These are phyloP conservation scores for Gentiana straminea DNA, from an alignment of 257 asterid genomes.

Conservation along the genomic window DNA sequence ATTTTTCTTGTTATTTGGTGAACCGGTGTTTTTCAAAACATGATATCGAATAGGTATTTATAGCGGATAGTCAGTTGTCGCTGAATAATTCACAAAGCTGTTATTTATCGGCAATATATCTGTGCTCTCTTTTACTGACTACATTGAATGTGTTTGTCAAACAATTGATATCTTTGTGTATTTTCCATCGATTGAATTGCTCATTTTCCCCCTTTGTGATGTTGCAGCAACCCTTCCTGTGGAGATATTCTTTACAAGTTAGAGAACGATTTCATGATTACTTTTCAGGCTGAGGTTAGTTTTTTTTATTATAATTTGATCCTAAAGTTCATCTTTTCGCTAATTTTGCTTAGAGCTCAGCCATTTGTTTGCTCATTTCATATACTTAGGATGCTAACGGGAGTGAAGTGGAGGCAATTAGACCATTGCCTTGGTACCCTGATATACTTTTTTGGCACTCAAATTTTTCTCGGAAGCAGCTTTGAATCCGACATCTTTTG, in stretches of 20 bases:
- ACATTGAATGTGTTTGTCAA: too few relatives aligned
- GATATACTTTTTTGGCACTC: slow-evolving; percentile 97
- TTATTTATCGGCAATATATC: too few relatives aligned
- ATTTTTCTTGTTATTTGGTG: too few relatives aligned
- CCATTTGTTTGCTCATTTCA: slow-evolving; percentile 3
- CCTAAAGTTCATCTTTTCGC: slow-evolving; percentile 2
- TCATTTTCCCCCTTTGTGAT: background rate
- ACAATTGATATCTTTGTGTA: too few relatives aligned
- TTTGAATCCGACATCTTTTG: too few relatives aligned
- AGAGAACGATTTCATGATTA: slow-evolving; percentile 72
- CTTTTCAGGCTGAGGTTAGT: slow-evolving; percentile 82
- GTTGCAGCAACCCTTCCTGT: slow-evolving; percentile 77
- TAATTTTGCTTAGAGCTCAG: too few relatives aligned
- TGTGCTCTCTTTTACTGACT: too few relatives aligned
- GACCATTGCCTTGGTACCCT: slow-evolving; percentile 90
- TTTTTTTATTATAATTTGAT: slow-evolving; percentile 1
- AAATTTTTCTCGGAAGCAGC: slow-evolving; percentile 75
- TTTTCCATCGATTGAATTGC: too few relatives aligned
- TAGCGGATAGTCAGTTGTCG: too few relatives aligned
- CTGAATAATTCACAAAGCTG: too few relatives aligned
- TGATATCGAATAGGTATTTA: too few relatives aligned
- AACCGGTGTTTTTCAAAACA: too few relatives aligned
- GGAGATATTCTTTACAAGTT: slow-evolving; percentile 56
- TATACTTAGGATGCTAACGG: slow-evolving; percentile 58
- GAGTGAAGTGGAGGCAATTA: slow-evolving; percentile 59